Evolutionary conservation across 2,329 filamentous ascomycete genomes (phyloP).

Genomic region (Waltergamsia citrina): DNA sequence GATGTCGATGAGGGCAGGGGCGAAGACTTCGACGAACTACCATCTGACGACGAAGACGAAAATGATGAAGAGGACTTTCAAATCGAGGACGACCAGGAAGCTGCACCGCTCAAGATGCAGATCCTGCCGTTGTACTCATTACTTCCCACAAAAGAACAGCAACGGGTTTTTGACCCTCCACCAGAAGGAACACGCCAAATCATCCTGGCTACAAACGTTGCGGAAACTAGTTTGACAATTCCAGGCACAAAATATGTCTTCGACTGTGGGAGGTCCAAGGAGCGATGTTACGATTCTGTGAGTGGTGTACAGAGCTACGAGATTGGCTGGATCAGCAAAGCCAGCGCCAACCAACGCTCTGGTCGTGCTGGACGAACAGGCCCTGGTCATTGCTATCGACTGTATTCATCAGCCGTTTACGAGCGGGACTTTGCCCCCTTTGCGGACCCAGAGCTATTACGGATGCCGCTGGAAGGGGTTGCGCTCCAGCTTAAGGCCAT

Average conservation of each 20-base stretch:
- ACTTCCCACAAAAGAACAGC: slow-evolving; percentile 80
- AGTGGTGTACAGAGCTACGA: slow-evolving; percentile 95
- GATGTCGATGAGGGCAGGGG: slow-evolving; percentile 54
- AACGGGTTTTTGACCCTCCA: slow-evolving; percentile 78
- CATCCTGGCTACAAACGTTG: slow-evolving; percentile 90
- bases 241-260: slow-evolving; percentile 94
- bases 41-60: slow-evolving; percentile 44
- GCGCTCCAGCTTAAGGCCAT: slow-evolving; percentile 93
- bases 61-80: slow-evolving; percentile 59
- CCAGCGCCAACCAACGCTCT: slow-evolving; percentile 81
- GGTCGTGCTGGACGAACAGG: slow-evolving; percentile 94
- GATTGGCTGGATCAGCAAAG: slow-evolving; percentile 95
- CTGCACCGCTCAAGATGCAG: slow-evolving; percentile 66
- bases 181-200: slow-evolving; percentile 79
- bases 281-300: slow-evolving; percentile 76
- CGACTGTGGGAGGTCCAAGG: slow-evolving; percentile 86
- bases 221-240: slow-evolving; percentile 94
- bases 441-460: slow-evolving; percentile 76
- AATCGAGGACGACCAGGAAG: slow-evolving; percentile 51
- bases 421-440: slow-evolving; percentile 84
- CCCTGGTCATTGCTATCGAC: slow-evolving; percentile 86
- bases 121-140: slow-evolving; percentile 92
- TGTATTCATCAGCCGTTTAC: slow-evolving; percentile 92
- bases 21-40: slow-evolving; percentile 49
- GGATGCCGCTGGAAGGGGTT: slow-evolving; percentile 86